Evolutionary conservation across 805 yeast genomes (phyloP).

Genomic region (Candida palmyrensis): DNA sequence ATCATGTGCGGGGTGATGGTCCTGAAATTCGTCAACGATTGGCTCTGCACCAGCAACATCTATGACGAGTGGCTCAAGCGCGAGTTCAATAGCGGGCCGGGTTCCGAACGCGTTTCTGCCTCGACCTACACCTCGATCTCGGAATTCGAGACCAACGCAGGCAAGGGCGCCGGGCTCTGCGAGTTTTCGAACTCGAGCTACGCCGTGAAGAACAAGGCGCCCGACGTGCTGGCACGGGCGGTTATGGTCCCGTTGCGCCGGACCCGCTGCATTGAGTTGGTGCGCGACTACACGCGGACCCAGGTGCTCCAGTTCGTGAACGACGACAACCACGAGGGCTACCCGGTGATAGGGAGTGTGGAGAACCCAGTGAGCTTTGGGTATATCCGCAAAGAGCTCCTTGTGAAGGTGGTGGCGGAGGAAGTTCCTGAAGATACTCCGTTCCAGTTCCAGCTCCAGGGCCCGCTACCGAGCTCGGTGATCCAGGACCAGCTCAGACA

Average conservation of each 20-base stretch:
- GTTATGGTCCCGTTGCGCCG: constrained; percentile 26
- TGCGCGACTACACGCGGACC: constrained; percentile 17
- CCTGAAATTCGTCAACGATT: constrained; percentile 68
- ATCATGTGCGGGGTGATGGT: constrained; percentile 80
- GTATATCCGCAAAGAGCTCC: constrained; percentile 15
- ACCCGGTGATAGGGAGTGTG: constrained; percentile 28
- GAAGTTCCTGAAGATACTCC: not conserved
- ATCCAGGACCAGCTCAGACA: constrained; percentile 21
- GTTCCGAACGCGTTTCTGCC: constrained; percentile 1
- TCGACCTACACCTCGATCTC: not conserved
- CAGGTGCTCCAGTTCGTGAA: constrained; percentile 12
- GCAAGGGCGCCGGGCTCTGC: constrained; percentile 36
- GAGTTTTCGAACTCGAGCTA: constrained; percentile 26
- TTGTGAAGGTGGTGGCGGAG: not conserved
- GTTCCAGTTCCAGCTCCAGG: not conserved
- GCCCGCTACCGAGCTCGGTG: constrained; percentile 11
- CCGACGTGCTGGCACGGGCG: constrained; percentile 21
- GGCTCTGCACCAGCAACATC: constrained; percentile 52
- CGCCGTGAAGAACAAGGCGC: constrained; percentile 22
- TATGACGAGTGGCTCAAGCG: constrained; percentile 47
- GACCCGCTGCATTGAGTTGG: constrained; percentile 24
- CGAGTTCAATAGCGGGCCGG: constrained; percentile 20
- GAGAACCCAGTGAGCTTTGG: constrained; percentile 26
- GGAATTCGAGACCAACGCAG: constrained; percentile 17
- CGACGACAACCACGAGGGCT: constrained; percentile 38